Evolutionary conservation across 129 eudicot genomes (phyloP).

Genomic region (Helianthus tuberosus): DNA sequence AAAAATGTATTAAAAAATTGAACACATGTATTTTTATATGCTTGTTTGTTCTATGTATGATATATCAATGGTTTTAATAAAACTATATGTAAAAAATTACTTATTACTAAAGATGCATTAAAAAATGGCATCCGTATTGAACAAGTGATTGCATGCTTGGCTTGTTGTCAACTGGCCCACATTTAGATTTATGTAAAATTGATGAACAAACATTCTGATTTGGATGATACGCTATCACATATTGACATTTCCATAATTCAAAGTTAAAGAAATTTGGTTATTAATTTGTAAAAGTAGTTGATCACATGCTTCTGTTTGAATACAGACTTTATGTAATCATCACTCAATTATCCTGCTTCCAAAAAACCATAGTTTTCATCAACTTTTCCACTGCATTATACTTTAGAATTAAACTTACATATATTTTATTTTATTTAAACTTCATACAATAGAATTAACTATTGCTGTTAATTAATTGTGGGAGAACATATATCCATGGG

Average conservation of each 20-base stretch:
- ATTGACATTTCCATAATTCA: neutral
- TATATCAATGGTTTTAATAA: too few relatives aligned
- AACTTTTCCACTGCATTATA: too few relatives aligned
- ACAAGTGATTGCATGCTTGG: constrained; percentile 11
- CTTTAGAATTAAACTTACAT: too few relatives aligned
- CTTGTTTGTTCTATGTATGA: too few relatives aligned
- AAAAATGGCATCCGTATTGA: neutral
- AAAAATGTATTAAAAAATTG: too few relatives aligned
- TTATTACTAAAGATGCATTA: neutral
- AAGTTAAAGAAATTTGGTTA: neutral
- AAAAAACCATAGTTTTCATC: too few relatives aligned
- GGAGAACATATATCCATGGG: constrained; percentile 3
- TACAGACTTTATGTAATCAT: constrained; percentile 1
- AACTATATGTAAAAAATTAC: too few relatives aligned
- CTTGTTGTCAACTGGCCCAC: neutral
- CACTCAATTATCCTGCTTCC: neutral
- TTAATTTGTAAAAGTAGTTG: neutral
- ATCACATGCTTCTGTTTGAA: constrained; percentile 18
- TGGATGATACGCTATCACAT: neutral
- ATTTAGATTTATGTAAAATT: neutral
- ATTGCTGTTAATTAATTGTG: neutral
- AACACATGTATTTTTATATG: too few relatives aligned
- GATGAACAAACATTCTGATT: constrained; percentile 14
- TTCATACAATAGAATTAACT: neutral
- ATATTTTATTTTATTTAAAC: neutral